These are phyloP conservation scores for Vaccinium darrowii DNA, from an alignment of 148 eudicot species.

Conservation along the genomic window DNA sequence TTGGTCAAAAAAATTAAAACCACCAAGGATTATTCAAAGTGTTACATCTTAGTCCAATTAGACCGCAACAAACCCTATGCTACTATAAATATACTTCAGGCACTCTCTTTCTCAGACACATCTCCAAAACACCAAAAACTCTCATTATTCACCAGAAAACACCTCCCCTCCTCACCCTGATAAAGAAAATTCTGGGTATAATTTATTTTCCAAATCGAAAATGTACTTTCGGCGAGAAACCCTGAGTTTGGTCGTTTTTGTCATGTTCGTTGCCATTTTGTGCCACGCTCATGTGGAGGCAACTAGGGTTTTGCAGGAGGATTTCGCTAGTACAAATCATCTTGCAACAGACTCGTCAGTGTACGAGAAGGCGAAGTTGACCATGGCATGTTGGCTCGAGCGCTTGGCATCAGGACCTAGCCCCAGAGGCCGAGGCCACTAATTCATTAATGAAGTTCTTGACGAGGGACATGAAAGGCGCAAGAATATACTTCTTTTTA, in stretches of 20 bases:
- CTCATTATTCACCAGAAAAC: background rate
- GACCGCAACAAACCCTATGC: background rate
- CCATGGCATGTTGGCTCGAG: conserved; percentile 22
- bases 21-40: background rate
- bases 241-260: conserved; percentile 4
- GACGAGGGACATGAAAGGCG: background rate
- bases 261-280: background rate
- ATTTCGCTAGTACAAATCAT: conserved; percentile 6
- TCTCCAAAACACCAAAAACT: background rate
- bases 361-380: conserved; percentile 13
- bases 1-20: background rate
- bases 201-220: background rate
- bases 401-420: conserved; percentile 25
- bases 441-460: background rate
- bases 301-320: conserved; percentile 10
- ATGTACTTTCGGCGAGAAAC: conserved; percentile 12
- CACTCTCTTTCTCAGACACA: background rate
- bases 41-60: background rate
- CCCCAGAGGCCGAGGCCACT: conserved; percentile 26
- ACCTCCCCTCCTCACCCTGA: background rate
- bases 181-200: background rate
- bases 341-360: background rate
- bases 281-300: conserved; percentile 9
- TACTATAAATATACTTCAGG: background rate
- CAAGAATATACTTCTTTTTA: background rate